Base-by-base conservation (phyloP, 2,329 filamentous ascomycete genomes). In the Pezicula rhizophila region DNA sequence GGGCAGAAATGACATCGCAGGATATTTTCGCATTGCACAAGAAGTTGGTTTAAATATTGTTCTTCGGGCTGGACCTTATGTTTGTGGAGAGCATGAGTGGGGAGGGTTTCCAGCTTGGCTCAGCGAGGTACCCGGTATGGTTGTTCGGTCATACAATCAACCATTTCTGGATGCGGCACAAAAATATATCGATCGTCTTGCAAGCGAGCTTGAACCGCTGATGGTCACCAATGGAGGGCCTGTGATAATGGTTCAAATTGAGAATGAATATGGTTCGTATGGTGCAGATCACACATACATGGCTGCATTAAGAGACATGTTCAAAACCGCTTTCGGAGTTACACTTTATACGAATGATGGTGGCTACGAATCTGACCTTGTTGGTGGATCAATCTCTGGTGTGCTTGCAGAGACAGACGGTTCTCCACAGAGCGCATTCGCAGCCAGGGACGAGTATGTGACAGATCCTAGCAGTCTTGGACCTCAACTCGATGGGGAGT, bases 201-300 rank as follows among this genome's bases (percentile, higher is more conserved):
- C 69, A 11, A 60, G 67, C 14, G 71, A 74, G 31, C 69, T 77
- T 40, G 66, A 64, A 1, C 65, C 64, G 34, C 71, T 76, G 43
- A 66, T 71, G 51, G 68, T 73, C 42, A 74, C 70, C 0, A 66
- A 70, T 4, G 70, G 70, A 0, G 73, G 73, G 2, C 70, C 72
- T 0, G 67, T 77, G 12, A 71, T 76, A 39, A 62, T 76, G 26
- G 68, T 68, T 31, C 72, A 78, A 50, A 66, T 76, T 11, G 75
- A 78, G 53, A 78, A 77, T 46, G 75, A 77, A 52, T 78, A 77
- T 48, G 74, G 75, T 0, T 73, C 67, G 18, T 76, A 70, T 41
- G 74, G 70, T 14, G 61, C 61, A 5, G 65, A 77, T 48, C 70
- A 75, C 46, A 55, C 58, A 2, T 77, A 78, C 52, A 72, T 68